phyloP scores from a whole-genome alignment of 257 asterid genomes.

The Solanum pinnatisectum region DNA sequence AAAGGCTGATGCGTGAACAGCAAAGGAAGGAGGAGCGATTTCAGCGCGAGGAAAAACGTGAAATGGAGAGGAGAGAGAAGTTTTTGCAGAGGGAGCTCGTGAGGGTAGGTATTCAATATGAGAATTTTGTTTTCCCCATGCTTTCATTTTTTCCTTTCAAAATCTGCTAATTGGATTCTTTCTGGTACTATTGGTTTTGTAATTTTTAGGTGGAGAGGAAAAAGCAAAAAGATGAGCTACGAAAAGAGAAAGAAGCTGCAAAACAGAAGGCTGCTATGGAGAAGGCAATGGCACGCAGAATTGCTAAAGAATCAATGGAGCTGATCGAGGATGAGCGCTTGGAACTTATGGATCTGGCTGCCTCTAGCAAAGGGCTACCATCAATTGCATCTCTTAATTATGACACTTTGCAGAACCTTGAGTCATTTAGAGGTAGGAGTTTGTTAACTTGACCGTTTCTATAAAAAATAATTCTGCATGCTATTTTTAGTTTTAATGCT shows the following conservation, averaged over 20 bases:
- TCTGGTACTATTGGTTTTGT: neutral
- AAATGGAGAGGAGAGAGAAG: constrained; percentile 90
- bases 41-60: constrained; percentile 98
- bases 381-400: constrained; percentile 82
- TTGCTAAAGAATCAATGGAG: constrained; percentile 93
- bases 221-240: constrained; percentile 86
- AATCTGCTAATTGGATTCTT: neutral
- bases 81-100: constrained; percentile 83
- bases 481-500: neutral
- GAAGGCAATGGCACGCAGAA: constrained; percentile 84
- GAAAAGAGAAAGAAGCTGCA: constrained; percentile 70
- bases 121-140: neutral
- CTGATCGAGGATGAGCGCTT: constrained; percentile 97
- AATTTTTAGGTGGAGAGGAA: constrained; percentile 76
- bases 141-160: neutral
- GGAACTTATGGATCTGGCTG: constrained; percentile 95
- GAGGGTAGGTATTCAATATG: constrained; percentile 30
- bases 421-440: constrained; percentile 65
- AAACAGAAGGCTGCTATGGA: constrained; percentile 87
- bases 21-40: constrained; percentile 82
- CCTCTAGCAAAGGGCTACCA: constrained; percentile 75
- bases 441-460: constrained; percentile 1
- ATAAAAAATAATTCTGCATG: neutral
- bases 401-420: constrained; percentile 84
- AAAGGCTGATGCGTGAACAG: constrained; percentile 65